Base-by-base conservation (phyloP, 257 asterid genomes). In the Lantana camara region DNA sequence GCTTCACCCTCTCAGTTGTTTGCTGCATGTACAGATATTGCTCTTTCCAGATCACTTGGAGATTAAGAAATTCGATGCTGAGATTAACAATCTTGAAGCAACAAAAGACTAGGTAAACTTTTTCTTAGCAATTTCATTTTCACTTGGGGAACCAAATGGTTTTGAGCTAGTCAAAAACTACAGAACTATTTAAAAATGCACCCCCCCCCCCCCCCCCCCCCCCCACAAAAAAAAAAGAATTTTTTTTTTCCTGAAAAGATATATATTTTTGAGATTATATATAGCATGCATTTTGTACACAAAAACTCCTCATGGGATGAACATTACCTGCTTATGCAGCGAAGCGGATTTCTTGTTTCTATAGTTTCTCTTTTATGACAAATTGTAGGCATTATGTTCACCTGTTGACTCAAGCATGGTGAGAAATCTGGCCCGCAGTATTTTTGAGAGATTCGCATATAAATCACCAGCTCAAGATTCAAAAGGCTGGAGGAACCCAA, bases 401-500 rank as follows among this genome's bases (percentile, higher is more conserved):
- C 81, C 79, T 53, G 60, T 41, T 19, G 75, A 50, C 55, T 82
- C 80, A 37, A 73, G 52, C 73, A 62, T 29, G 20, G 52, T 32
- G 63, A 71, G 62, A 59, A 67, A 65, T 9, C 61, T 54, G 41
- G 70, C 71, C 41, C 65, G 14, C 41, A 46, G 44, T 76, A 52
- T 73, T 73, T 75, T 90, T 16, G 90, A 87, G 60, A 83, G 70
- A 48, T 90, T 75, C 48, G 73, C 95, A 29, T 85, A 74, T 71
- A 22, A 57, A 64, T 87, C 99, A 68, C 82, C 80, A 14, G 75
- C 67, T 57, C 82, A 84, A 76, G 85, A 73, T 35, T 62, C 84
- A 20, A 81, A 73, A 57, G 94, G 94, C 57, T 87, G 97, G 99
- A 84, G 91, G 79, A 81, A 76, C 61, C 79, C 87, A 7, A 87